These are phyloP conservation scores for Metschnikowia peoriensis DNA, from an alignment of 805 yeast species.

Conservation along the genomic window DNA sequence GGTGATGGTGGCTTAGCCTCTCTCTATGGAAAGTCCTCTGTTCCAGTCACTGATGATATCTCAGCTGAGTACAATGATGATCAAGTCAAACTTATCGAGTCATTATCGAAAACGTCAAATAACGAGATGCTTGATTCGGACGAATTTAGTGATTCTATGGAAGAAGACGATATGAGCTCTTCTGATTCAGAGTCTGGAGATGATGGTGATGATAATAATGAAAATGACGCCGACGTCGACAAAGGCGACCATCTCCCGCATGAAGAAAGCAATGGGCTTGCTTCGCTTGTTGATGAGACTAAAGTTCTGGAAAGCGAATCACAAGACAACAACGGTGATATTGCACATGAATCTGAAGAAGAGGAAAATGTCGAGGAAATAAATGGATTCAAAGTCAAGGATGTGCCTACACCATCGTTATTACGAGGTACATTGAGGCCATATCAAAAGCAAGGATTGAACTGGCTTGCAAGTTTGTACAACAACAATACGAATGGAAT, in stretches of 20 bases:
- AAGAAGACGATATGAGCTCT: conserved; percentile 12
- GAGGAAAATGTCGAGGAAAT: conserved; percentile 31
- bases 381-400: conserved; percentile 45
- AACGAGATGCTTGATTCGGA: conserved; percentile 21
- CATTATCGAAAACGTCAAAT: conserved; percentile 12
- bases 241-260: neutral
- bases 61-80: conserved; percentile 32
- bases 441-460: conserved; percentile 93
- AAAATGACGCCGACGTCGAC: neutral
- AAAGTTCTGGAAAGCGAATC: neutral
- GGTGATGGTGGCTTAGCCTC: conserved; percentile 25
- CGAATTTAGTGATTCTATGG: conserved; percentile 20
- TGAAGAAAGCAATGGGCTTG: neutral
- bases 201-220: conserved; percentile 4
- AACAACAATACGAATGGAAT: conserved; percentile 94
- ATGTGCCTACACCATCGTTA: conserved; percentile 75
- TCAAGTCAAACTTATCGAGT: conserved; percentile 30
- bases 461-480: conserved; percentile 94
- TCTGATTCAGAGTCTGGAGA: conserved; percentile 15
- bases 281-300: conserved; percentile 3
- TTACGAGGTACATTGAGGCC: conserved; percentile 81
- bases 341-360: conserved; percentile 7
- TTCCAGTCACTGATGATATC: neutral
- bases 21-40: conserved; percentile 26
- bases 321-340: conserved; percentile 4